phyloP scores from a whole-genome alignment of 2,329 filamentous ascomycete species.

The Trichoderma koningii region DNA sequence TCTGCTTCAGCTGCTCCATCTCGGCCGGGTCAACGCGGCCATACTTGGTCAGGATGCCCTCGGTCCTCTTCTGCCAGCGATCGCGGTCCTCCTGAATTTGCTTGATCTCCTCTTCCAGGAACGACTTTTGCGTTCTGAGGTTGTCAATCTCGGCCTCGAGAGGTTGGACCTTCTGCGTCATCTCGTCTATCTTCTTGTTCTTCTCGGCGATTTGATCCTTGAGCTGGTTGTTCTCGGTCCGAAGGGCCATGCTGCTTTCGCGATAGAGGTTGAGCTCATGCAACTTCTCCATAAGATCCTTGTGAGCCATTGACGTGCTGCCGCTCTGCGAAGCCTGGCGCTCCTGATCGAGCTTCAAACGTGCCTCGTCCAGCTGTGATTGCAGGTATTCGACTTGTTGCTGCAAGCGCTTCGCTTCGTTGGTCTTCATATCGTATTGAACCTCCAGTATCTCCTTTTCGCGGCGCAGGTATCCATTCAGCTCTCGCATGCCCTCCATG shows the following conservation, averaged over 20 bases:
- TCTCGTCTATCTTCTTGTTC: constrained; percentile 70
- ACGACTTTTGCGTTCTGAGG: constrained; percentile 77
- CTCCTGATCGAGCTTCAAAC: constrained; percentile 88
- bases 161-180: constrained; percentile 76
- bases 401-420: constrained; percentile 84
- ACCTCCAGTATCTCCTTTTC: constrained; percentile 98
- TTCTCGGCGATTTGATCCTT: constrained; percentile 76
- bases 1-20: constrained; percentile 83
- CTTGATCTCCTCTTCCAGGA: constrained; percentile 84
- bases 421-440: constrained; percentile 86
- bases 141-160: constrained; percentile 78
- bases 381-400: constrained; percentile 88
- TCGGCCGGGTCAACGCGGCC: constrained; percentile 93
- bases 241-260: constrained; percentile 88
- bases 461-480: constrained; percentile 86
- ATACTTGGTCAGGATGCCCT: constrained; percentile 94
- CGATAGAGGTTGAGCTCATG: constrained; percentile 95
- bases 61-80: constrained; percentile 91
- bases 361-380: constrained; percentile 82
- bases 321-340: constrained; percentile 74
- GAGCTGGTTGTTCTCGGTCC: constrained; percentile 80
- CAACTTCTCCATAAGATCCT: constrained; percentile 89
- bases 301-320: constrained; percentile 74
- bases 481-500: constrained; percentile 78
- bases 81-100: constrained; percentile 90